Evolutionary conservation across 768 basidiomycete species (phyloP).

Genomic region (Podaxis pistillaris): DNA sequence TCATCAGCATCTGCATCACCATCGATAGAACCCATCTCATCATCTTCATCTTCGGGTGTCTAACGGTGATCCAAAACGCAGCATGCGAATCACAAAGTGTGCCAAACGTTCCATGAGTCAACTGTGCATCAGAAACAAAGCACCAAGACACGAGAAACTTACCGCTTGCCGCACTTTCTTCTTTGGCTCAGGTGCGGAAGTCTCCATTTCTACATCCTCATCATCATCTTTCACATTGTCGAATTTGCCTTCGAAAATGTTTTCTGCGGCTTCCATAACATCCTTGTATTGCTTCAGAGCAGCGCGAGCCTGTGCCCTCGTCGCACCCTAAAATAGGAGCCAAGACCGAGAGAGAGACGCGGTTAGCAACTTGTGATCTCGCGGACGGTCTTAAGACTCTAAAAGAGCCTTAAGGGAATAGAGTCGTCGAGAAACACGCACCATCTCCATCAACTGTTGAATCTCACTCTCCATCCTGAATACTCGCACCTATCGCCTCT

Average conservation of each 20-base stretch:
- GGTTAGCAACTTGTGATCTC: not conserved
- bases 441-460: constrained; percentile 57
- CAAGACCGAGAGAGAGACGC: not conserved
- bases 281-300: constrained; percentile 82
- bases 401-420: not conserved
- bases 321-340: constrained; percentile 66
- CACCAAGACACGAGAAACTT: not conserved
- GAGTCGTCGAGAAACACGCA: constrained; percentile 17
- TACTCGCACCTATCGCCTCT: constrained; percentile 4
- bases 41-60: constrained; percentile 61
- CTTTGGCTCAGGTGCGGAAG: constrained; percentile 17
- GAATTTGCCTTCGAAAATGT: constrained; percentile 81
- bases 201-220: constrained; percentile 49
- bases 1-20: constrained; percentile 56
- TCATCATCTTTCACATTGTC: constrained; percentile 66
- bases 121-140: not conserved
- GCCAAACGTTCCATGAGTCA: constrained; percentile 21
- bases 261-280: constrained; percentile 90
- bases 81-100: constrained; percentile 14
- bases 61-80: constrained; percentile 23
- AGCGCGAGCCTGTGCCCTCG: constrained; percentile 74
- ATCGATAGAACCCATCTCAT: constrained; percentile 44
- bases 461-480: constrained; percentile 46
- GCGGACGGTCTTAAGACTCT: not conserved
- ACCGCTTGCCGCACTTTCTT: constrained; percentile 20